Evolutionary conservation across 192 early-diverging fungal species (phyloP).

Genomic region (Globomyces pollinis-pini): DNA sequence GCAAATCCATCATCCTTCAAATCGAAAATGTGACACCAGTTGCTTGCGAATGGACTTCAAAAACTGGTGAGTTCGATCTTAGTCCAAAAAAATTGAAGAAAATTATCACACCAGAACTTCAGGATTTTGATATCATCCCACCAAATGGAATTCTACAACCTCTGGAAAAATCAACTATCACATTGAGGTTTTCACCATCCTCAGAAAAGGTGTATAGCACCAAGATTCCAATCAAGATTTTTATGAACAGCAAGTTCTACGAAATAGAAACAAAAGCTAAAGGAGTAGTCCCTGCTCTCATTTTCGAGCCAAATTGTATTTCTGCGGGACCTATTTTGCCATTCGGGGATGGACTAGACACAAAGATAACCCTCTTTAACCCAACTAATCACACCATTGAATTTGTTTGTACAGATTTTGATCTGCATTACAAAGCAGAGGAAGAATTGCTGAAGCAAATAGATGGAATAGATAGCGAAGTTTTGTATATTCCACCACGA

Average conservation of each 20-base stretch:
- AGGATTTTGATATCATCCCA: conserved; percentile 44
- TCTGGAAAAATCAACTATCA: conserved; percentile 30
- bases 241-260: conserved; percentile 33
- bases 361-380: conserved; percentile 36
- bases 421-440: conserved; percentile 45
- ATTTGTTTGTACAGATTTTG: conserved; percentile 47
- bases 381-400: conserved; percentile 42
- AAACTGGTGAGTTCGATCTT: not conserved
- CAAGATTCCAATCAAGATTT: conserved; percentile 35
- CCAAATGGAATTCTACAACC: conserved; percentile 34
- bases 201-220: conserved; percentile 41
- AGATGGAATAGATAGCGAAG: conserved; percentile 30
- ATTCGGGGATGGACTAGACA: conserved; percentile 37
- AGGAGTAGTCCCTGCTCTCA: conserved; percentile 29
- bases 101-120: conserved; percentile 3
- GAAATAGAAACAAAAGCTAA: conserved; percentile 29
- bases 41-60: conserved; percentile 42
- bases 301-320: conserved; percentile 41
- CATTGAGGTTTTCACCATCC: conserved; percentile 32
- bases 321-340: conserved; percentile 43
- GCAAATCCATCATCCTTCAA: conserved; percentile 36
- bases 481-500: conserved; percentile 35
- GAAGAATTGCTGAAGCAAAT: conserved; percentile 37
- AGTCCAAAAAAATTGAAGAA: conserved; percentile 26
- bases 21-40: conserved; percentile 41